Evolutionary conservation across 768 basidiomycete species (phyloP), one percentile per base, ranked within the genome.

Genomic region (Kwoniella bestiolae): DNA sequence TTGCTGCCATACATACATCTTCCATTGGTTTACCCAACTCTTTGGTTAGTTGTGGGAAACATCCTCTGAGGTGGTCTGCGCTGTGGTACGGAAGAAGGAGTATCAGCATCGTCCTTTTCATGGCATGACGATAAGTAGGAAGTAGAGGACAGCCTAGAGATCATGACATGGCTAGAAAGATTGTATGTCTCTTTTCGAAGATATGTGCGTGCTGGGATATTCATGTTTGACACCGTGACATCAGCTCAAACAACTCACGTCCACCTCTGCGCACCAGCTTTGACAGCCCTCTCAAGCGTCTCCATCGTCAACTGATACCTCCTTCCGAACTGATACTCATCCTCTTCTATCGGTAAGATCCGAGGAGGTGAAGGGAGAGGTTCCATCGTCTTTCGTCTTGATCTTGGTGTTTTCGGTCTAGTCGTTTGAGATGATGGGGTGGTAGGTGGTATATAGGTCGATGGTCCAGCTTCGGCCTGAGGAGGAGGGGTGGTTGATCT

Each of bases 191-290:
- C n/a, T n/a, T n/a, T n/a, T n/a, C n/a, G n/a, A n/a, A n/a, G n/a
- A 21, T 44, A 46, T 21, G 5, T 6, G 21, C 16, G n/a, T n/a
- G n/a, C n/a, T n/a, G n/a, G n/a, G n/a, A n/a, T n/a, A n/a, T n/a
- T n/a, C n/a, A n/a, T n/a, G n/a, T n/a, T n/a, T n/a, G n/a, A n/a
- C n/a, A n/a, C n/a, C n/a, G n/a, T n/a, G n/a, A n/a, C n/a, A n/a
- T n/a, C n/a, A n/a, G n/a, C n/a, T n/a, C n/a, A n/a, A n/a, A n/a
- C n/a, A n/a, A 77, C 79, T 69, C 65, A 79, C 79, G 75, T 75
- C 79, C 79, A 80, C 55, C 72, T 72, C 53, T 75, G 70, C 5
- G 78, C 71, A n/a, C 73, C 75, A 53, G 71, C 72, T 46, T 70
- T 67, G 11, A 73, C 70, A 14, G 79, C 79, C 34, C 74, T 60